A percentile compares a stretch with the other conserved stretches of the same genome.
Evolutionary conservation across 2,329 filamentous ascomycete species (phyloP).

Genomic region (Cryphonectria carpinicola): DNA sequence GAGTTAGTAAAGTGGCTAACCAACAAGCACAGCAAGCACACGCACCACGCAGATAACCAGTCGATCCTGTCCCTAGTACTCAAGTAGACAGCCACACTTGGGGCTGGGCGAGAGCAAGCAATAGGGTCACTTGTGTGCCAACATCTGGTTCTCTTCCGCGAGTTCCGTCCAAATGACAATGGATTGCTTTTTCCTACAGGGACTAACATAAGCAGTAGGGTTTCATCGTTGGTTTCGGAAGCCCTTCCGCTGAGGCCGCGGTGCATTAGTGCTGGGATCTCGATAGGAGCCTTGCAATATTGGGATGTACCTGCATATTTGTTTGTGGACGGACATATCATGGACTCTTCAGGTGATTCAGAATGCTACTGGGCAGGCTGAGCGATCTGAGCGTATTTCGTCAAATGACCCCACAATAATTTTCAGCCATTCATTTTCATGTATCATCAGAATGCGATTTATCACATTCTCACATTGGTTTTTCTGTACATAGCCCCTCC

Average conservation of each 20-base stretch:
- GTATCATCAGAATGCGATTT: not conserved
- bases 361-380: not conserved
- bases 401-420: not conserved
- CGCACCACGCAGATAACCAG: not conserved
- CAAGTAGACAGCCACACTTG: not conserved
- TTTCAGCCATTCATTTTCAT: not conserved
- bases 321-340: not conserved
- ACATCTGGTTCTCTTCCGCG: not conserved
- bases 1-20: not conserved
- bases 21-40: not conserved
- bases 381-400: not conserved
- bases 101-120: not conserved
- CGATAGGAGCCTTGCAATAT: constrained; percentile 4
- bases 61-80: not conserved
- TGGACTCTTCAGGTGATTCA: not conserved
- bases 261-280: constrained; percentile 7
- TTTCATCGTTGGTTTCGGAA: constrained; percentile 10
- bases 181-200: constrained; percentile 4
- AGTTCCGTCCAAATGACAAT: not conserved
- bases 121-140: not conserved
- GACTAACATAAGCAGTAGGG: constrained; percentile 2
- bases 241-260: not conserved
- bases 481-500: not conserved
- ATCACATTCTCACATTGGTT: not conserved
- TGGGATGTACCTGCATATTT: constrained; percentile 8